Conservation (phyloP, 2,329 filamentous ascomycete species). For the Fusarium sp. region DNA sequence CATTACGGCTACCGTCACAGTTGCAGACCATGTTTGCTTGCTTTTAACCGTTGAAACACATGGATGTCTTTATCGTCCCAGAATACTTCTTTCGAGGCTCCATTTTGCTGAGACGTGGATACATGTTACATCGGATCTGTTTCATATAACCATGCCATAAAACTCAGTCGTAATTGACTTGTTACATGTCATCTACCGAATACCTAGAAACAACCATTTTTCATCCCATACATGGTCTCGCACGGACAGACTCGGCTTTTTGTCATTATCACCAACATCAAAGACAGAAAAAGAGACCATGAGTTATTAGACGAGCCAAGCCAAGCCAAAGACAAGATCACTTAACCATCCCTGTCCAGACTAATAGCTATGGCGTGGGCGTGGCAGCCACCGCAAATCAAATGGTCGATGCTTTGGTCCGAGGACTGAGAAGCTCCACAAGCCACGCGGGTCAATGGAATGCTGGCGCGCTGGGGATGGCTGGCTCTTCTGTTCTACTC, state of each 20-base stretch:
- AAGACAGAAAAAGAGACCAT: not conserved
- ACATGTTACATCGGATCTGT: slow-evolving; percentile 14
- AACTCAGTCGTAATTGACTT: slow-evolving; percentile 1
- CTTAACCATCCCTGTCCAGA: slow-evolving; percentile 4
- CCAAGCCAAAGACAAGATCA: slow-evolving; percentile 14
- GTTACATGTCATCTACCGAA: not conserved
- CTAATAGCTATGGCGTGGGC: slow-evolving; percentile 12
- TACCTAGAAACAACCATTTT: slow-evolving; percentile 10
- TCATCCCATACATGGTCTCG: slow-evolving; percentile 27
- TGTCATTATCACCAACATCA: slow-evolving; percentile 18
- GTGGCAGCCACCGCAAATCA: slow-evolving; percentile 36
- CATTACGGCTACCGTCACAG: not conserved
- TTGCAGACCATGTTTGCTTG: slow-evolving; percentile 18
- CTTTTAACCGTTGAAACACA: slow-evolving; percentile 32
- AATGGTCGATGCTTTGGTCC: slow-evolving; percentile 28
- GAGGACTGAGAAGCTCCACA: slow-evolving; percentile 41
- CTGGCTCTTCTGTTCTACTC: not conserved
- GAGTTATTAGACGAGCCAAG: slow-evolving; percentile 11
- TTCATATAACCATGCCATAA: not conserved
- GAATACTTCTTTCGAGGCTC: slow-evolving; percentile 25
- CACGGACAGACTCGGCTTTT: slow-evolving; percentile 39
- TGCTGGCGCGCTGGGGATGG: slow-evolving; percentile 29
- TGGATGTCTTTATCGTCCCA: slow-evolving; percentile 23
- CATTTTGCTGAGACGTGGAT: slow-evolving; percentile 38
- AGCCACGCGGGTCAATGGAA: slow-evolving; percentile 47